Percentiles rank a stretch among this genome's conserved stretches.
These are phyloP conservation scores for Scortechinia acanthostroma DNA, from an alignment of 2,329 filamentous ascomycete species.

Conservation along the genomic window DNA sequence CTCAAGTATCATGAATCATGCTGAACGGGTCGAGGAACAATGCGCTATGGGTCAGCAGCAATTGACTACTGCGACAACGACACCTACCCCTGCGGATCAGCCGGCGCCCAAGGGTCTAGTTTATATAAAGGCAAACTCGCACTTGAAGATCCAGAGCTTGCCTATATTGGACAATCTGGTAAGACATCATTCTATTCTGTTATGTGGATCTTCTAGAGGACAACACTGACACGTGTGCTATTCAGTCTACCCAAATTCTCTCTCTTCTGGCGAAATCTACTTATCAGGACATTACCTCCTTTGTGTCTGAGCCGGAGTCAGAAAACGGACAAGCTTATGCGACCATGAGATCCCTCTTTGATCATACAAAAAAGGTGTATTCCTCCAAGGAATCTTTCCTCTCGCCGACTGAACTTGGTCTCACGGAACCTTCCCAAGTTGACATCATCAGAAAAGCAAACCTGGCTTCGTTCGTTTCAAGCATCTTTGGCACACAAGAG, in stretches of 20 bases:
- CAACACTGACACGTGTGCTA: constrained; percentile 1
- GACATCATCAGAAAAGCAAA: constrained; percentile 54
- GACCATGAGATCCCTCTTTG: constrained; percentile 49
- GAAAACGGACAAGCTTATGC: constrained; percentile 47
- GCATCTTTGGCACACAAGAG: constrained; percentile 52
- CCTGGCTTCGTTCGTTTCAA: constrained; percentile 51
- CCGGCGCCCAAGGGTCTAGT: constrained; percentile 10
- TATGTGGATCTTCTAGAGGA: constrained; percentile 2
- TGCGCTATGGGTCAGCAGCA: constrained; percentile 22
- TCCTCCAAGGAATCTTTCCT: constrained; percentile 40
- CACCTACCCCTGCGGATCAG: not conserved
- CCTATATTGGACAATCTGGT: constrained; percentile 49
- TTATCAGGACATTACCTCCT: constrained; percentile 42
- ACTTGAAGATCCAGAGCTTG: constrained; percentile 43
- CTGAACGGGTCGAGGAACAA: constrained; percentile 28
- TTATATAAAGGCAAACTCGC: constrained; percentile 29
- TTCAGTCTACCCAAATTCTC: constrained; percentile 44
- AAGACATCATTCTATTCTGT: constrained; percentile 10
- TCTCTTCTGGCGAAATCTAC: constrained; percentile 41
- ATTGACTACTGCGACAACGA: constrained; percentile 11
- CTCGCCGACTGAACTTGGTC: constrained; percentile 32
- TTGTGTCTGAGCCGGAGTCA: constrained; percentile 41
- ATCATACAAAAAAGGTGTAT: constrained; percentile 50
- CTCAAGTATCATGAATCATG: constrained; percentile 29
- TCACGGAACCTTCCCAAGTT: constrained; percentile 36